phyloP scores from a whole-genome alignment of 371 early-diverging fungal genomes.

The Mucor ambiguus region DNA sequence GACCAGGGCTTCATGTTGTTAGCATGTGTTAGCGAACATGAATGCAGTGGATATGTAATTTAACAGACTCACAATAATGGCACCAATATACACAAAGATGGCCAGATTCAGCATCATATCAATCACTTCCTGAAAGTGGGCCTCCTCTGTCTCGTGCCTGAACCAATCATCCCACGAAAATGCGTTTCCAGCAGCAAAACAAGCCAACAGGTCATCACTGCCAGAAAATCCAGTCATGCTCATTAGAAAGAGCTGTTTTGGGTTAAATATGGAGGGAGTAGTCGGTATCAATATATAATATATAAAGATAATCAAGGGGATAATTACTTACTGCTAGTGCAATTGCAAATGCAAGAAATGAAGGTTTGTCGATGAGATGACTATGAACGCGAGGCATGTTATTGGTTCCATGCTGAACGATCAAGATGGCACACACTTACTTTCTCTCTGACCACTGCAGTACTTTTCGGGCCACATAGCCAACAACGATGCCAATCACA shows the following conservation, averaged over 20 bases:
- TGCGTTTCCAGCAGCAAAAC: constrained; percentile 90
- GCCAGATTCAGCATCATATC: constrained; percentile 90
- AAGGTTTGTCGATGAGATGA: constrained; percentile 91
- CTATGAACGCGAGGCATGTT: constrained; percentile 23
- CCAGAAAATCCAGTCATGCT: constrained; percentile 83
- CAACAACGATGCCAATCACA: constrained; percentile 80
- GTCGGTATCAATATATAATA: neutral
- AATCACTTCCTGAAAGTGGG: constrained; percentile 90
- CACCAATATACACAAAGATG: constrained; percentile 94
- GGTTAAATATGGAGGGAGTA: neutral
- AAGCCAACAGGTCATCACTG: constrained; percentile 88
- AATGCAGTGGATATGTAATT: neutral
- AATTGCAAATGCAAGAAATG: constrained; percentile 87
- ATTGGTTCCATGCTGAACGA: no score
- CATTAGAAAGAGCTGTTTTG: constrained; percentile 66
- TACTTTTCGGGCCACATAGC: constrained; percentile 72
- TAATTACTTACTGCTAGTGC: constrained; percentile 75
- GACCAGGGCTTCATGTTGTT: constrained; percentile 66
- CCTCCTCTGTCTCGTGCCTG: constrained; percentile 80
- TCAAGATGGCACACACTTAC: constrained; percentile 41
- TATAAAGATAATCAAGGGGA: neutral
- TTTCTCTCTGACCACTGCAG: constrained; percentile 75
- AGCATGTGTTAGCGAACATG: neutral
- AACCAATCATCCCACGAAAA: constrained; percentile 95
- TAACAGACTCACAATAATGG: constrained; percentile 64